Conservation (phyloP, 73 alveolate species). For the Paramecium sexaurelia region DNA sequence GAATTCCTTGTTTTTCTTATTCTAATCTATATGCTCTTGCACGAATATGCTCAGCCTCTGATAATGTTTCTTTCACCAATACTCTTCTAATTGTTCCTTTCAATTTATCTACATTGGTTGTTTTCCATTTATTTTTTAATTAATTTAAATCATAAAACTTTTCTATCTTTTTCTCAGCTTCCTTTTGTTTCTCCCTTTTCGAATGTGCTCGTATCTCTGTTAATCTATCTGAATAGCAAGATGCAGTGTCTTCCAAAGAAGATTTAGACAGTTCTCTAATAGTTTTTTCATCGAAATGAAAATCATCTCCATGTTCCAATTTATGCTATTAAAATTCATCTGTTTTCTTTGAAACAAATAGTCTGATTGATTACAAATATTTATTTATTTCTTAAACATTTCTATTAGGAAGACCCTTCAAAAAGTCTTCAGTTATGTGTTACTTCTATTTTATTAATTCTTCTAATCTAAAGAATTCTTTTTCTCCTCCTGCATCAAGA, state of each 20-base stretch:
- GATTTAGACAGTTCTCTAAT: conserved; percentile 1
- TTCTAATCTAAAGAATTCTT: background rate
- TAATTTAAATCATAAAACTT: conserved; percentile 21
- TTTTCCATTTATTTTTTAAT: conserved; percentile 39
- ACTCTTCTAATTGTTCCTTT: conserved; percentile 36
- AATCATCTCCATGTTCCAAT: conserved; percentile 48
- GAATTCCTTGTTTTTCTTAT: background rate
- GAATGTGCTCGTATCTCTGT: conserved; percentile 1
- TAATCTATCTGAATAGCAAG: background rate
- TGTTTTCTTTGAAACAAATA: conserved; percentile 1
- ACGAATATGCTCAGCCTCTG: conserved; percentile 18
- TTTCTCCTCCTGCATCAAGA: conserved; percentile 40
- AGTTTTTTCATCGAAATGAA: conserved; percentile 34
- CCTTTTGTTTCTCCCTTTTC: background rate
- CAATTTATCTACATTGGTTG: background rate
- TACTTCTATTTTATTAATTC: conserved; percentile 5
- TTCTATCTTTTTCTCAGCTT: conserved; percentile 39
- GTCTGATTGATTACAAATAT: background rate
- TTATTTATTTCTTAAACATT: background rate
- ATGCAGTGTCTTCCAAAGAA: background rate
- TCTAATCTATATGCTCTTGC: conserved; percentile 2
- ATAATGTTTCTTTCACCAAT: conserved; percentile 19
- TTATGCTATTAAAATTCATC: background rate
- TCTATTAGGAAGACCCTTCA: background rate
- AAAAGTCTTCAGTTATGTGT: conserved; percentile 18